phyloP scores from a whole-genome alignment of 495 filamentous ascomycete genomes.

The Penicillium odoratum region DNA sequence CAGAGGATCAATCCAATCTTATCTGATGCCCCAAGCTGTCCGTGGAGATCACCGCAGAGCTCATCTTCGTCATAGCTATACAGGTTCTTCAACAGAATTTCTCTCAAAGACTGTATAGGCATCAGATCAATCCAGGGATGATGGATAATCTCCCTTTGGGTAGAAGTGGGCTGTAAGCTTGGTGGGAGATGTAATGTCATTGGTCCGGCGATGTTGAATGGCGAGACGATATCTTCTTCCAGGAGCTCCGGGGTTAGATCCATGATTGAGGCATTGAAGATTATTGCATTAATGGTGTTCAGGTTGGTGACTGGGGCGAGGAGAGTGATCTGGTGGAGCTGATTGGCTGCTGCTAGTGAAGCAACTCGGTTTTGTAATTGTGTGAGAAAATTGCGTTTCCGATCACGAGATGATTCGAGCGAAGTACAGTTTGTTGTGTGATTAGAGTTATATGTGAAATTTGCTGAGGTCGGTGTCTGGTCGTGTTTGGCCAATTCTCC shows the following conservation, averaged over 20 bases:
- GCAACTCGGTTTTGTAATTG: background rate
- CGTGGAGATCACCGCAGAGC: slow-evolving; percentile 23
- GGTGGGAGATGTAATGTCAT: slow-evolving; percentile 17
- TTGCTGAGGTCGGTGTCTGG: background rate
- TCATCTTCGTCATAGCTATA: slow-evolving; percentile 22
- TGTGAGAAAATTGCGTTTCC: background rate
- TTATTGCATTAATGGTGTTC: slow-evolving; percentile 18
- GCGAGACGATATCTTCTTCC: slow-evolving; percentile 23
- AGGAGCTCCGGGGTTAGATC: slow-evolving; percentile 18
- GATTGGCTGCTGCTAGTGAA: background rate
- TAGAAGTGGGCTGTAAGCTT: slow-evolving; percentile 19
- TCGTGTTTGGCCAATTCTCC: background rate
- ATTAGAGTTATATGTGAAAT: background rate
- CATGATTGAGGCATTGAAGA: slow-evolving; percentile 20
- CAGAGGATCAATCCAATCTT: slow-evolving; percentile 21
- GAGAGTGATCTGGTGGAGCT: slow-evolving; percentile 2
- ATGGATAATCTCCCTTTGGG: slow-evolving; percentile 23
- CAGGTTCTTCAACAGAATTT: slow-evolving; percentile 9
- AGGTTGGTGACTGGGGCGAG: slow-evolving; percentile 9
- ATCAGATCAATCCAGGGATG: slow-evolving; percentile 32
- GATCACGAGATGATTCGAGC: too few species aligned
- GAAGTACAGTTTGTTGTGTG: background rate
- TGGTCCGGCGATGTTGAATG: slow-evolving; percentile 22
- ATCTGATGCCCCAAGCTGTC: slow-evolving; percentile 4
- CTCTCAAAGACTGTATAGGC: slow-evolving; percentile 20